Base-by-base conservation (phyloP, 345 rosid species). In the Noccaea bulbosa region DNA sequence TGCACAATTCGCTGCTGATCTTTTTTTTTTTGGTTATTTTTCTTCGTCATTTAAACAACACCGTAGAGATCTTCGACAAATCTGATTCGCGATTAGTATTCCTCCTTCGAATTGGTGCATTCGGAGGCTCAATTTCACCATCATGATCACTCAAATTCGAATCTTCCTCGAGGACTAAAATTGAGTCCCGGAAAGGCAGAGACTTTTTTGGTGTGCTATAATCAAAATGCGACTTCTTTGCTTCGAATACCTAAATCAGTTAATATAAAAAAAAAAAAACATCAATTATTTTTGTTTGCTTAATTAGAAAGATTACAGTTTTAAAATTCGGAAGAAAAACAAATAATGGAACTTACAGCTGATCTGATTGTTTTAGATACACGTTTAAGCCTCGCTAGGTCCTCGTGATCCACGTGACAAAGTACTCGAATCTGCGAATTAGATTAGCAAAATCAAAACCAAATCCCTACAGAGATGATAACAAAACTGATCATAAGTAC, bases 321-420 rank as follows among this genome's bases (percentile, higher is more conserved):
- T 17, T 32, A 8, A 39, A 38, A 30, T 27, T 50, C 10, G 1
- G n/a, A 7, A 38, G 20, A 27, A 37, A 4, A 11, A 33, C n/a
- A 10, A 49, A 34, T 17, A 20, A 11, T 20, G 20, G 2, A 65
- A 61, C 78, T 75, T 45, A 68, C 78, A 61, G 74, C 74, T 3
- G 60, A 45, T 37, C 45, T 54, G 1, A 75, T 52, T 8, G 73
- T 67, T 61, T 68, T 75, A 37, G 78, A 75, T 39, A 75, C 74
- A 45, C 10, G 38, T 67, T 67, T 44, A 17, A 75, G 69, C 17
- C 20, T 75, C 5, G 2, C 5, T 27, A 75, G 11, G 37, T 75
- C 78, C 8, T 75, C 73, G 17, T 75, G 78, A 68, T 61, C 78
- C 55, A 75, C 78, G 37, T 53, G 69, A 75, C 74, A 61, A 44